phyloP scores from a whole-genome alignment of 208 protist genomes.

The Acanthamoeba triangularis region DNA sequence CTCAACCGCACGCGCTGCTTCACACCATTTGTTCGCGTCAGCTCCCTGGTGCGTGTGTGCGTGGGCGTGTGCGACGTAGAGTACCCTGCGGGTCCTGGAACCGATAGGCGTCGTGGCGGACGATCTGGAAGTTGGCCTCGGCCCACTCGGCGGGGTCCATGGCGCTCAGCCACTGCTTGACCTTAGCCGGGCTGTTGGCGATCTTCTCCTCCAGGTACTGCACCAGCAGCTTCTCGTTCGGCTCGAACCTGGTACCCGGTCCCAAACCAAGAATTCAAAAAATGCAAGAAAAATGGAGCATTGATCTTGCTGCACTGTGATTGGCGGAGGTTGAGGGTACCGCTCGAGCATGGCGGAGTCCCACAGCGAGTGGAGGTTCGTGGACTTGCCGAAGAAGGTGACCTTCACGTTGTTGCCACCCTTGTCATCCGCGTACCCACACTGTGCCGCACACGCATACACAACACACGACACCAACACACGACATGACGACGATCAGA shows the following conservation, averaged over 20 bases:
- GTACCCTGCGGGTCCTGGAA: background rate
- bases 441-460: background rate
- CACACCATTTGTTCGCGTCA: background rate
- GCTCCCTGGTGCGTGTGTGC: too few species aligned
- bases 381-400: background rate
- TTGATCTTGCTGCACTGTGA: too few species aligned
- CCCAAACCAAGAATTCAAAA: background rate
- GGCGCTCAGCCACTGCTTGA: background rate
- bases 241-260: background rate
- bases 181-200: background rate
- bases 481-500: too few species aligned
- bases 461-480: background rate
- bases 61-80: too few species aligned
- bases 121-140: background rate
- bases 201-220: background rate
- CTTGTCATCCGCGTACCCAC: background rate
- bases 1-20: background rate
- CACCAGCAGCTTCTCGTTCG: background rate
- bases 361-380: slow-evolving; percentile 25
- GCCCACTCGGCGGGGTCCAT: background rate
- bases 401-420: background rate
- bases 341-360: background rate
- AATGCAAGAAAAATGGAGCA: background rate
- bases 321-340: background rate
- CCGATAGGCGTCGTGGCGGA: background rate